Percentiles rank a stretch among this genome's conserved stretches.
Conservation (phyloP, 352 stramenopile genomes). For the Elongisporangium senticosum region DNA sequence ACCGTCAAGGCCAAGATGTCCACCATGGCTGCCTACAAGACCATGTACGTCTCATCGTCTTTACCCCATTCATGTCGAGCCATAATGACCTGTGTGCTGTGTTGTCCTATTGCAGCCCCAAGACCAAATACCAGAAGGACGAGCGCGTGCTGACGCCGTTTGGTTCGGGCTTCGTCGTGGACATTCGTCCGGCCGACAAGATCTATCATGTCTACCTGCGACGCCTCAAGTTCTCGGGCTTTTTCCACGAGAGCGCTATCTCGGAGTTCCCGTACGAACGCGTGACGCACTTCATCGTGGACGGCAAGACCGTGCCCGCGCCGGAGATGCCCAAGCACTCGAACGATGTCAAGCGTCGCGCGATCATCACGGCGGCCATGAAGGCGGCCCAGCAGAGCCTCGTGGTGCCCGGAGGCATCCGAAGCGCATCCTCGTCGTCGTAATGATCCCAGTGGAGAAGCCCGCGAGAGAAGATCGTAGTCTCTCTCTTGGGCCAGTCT, state of each 20-base stretch:
- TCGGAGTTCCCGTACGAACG: constrained; percentile 76
- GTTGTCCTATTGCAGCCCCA: constrained; percentile 24
- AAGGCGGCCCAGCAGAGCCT: constrained; percentile 30
- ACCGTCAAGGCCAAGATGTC: constrained; percentile 61
- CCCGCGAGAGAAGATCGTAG: too few species aligned
- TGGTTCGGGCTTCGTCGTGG: constrained; percentile 72
- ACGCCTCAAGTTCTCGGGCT: constrained; percentile 61
- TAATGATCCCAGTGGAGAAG: not conserved
- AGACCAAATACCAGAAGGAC: constrained; percentile 62
- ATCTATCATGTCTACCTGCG: constrained; percentile 80
- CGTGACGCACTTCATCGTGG: constrained; percentile 82
- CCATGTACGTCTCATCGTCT: constrained; percentile 29
- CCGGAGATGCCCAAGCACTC: constrained; percentile 64
- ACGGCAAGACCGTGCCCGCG: constrained; percentile 58
- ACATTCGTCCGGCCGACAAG: constrained; percentile 45
- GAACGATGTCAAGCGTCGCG: constrained; percentile 57
- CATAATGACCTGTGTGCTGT: not conserved
- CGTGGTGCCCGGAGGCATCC: not conserved
- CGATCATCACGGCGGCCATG: constrained; percentile 66
- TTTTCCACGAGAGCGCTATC: constrained; percentile 67
- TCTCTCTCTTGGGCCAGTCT: too few species aligned
- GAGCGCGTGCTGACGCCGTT: constrained; percentile 75
- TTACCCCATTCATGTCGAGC: not conserved
- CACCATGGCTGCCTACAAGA: constrained; percentile 66
- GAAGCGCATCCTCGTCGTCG: not conserved